Base-by-base conservation (phyloP, 176 grass and related monocot species). In the Oryza glaberrima region DNA sequence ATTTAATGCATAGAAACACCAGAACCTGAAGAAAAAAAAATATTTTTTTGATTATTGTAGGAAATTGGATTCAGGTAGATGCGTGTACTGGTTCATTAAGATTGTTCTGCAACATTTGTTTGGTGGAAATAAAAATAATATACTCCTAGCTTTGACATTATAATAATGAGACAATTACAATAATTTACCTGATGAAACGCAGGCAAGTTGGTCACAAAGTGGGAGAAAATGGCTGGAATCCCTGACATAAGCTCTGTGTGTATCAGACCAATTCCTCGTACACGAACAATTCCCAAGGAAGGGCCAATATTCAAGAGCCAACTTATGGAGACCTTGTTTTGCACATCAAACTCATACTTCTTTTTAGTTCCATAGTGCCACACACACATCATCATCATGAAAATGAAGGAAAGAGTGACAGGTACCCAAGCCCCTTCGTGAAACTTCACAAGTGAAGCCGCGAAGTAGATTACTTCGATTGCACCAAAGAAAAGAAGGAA, bases 131-230 rank as follows among this genome's bases (percentile, higher is more conserved):
- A 65, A 76, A 71, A 43, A 72, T 0, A 81, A 22, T 40, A 60
- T 9, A 28, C 28, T 28, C 28, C 28, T 28, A 79, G 23, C 56
- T 66, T 78, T 23, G 22, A 25, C 65, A 32, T 19, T 34, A 69
- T 4, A 75, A 68, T 4, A 80, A 20, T 23, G 81, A 6, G 9
- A 58, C 11, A 23, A 36, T 16, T 13, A 19, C 36, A 67, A 72
- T 4, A 70, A 45, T 38, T 38, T 84, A 98, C 96, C 96, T 98
- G 96, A 88, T 98, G 96, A 86, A 98, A 98, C 56, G 96, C 96
- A 78, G 96, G 96, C 10, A 98, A 82, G 47, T 98, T 98, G 69
- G 96, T 94, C 76, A 98, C 96, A 8, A 98, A 98, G 58, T 98
- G 96, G 65, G 96, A 94, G 78, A 98, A 98, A 58, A 98, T 92